phyloP scores from a whole-genome alignment of 441 rosid genomes.

The Cnidoscolus chayamansa region DNA sequence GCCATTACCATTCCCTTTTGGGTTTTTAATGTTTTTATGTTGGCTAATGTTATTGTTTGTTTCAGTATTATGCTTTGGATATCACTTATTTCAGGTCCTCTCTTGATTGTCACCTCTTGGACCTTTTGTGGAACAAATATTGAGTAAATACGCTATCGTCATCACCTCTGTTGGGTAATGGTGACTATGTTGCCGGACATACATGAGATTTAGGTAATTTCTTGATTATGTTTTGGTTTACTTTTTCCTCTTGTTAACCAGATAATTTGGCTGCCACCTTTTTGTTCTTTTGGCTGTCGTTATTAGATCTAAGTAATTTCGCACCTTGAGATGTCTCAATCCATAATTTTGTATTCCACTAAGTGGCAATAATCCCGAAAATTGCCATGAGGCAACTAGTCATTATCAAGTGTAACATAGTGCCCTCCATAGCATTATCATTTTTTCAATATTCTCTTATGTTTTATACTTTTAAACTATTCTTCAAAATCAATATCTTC shows the following conservation, averaged over 20 bases:
- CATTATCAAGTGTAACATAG: too few species aligned
- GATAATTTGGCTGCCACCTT: not conserved
- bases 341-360: too few species aligned
- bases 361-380: too few species aligned
- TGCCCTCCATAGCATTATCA: too few species aligned
- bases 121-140: conserved; percentile 97
- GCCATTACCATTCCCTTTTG: not conserved
- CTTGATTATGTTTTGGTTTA: not conserved
- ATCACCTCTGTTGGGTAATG: conserved; percentile 91
- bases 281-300: not conserved
- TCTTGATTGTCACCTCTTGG: conserved; percentile 94
- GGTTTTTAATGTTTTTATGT: not conserved
- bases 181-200: conserved; percentile 98
- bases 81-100: conserved; percentile 96
- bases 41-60: conserved; percentile 26
- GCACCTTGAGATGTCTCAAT: too few species aligned
- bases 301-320: too few species aligned
- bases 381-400: too few species aligned
- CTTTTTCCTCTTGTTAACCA: not conserved
- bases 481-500: too few species aligned
- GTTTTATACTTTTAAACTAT: too few species aligned
- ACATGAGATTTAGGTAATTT: conserved; percentile 90
- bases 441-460: too few species aligned
- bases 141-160: conserved; percentile 99
- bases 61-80: conserved; percentile 87